These are phyloP conservation scores for Rosellinia necatrix DNA, from an alignment of 2,329 filamentous ascomycete genomes.

Conservation along the genomic window DNA sequence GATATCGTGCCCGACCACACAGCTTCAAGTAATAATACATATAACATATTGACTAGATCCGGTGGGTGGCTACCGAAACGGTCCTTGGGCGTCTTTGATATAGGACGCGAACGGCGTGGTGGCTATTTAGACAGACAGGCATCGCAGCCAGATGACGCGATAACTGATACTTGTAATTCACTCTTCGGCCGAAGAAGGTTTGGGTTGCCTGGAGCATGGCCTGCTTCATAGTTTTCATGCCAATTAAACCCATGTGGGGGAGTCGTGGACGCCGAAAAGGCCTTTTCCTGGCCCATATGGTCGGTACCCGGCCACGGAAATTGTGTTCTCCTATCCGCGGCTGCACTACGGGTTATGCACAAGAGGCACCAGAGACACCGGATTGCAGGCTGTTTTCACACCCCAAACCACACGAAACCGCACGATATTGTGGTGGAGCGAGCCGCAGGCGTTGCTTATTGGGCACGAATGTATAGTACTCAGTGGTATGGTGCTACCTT, in stretches of 20 bases:
- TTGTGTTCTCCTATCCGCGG: conserved; percentile 22
- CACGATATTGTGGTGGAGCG: conserved; percentile 11
- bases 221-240: too few species aligned
- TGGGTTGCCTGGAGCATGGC: not conserved
- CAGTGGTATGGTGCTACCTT: conserved; percentile 6
- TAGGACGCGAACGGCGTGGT: conserved; percentile 13
- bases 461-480: conserved; percentile 10
- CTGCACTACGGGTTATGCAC: conserved; percentile 18
- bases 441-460: conserved; percentile 9
- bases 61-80: not conserved
- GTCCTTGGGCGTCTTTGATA: conserved; percentile 13
- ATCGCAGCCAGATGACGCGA: conserved; percentile 23
- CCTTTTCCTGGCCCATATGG: conserved; percentile 20
- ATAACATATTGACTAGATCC: not conserved
- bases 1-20: conserved; percentile 20
- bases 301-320: conserved; percentile 28
- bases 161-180: not conserved
- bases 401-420: conserved; percentile 14
- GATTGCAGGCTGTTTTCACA: conserved; percentile 10
- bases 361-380: conserved; percentile 1
- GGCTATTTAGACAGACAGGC: conserved; percentile 17
- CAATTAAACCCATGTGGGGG: conserved; percentile 24
- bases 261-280: conserved; percentile 14
- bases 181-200: conserved; percentile 1
- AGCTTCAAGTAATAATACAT: conserved; percentile 1